These are phyloP conservation scores for Trichoderma sp. DNA, from an alignment of 2,329 filamentous ascomycete genomes.

Conservation along the genomic window DNA sequence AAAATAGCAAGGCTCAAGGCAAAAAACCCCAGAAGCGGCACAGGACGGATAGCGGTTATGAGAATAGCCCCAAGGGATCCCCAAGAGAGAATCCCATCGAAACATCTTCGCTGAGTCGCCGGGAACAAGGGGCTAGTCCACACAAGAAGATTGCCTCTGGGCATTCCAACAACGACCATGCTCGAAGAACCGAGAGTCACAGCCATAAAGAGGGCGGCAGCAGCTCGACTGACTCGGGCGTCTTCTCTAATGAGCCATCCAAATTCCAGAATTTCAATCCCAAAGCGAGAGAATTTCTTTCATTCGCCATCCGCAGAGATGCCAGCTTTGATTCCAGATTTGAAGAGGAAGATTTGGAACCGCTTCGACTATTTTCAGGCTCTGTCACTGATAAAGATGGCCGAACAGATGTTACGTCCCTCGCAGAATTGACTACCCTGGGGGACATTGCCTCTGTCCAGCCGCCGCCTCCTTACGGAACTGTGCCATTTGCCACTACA, in stretches of 20 bases:
- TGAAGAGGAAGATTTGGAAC: neutral
- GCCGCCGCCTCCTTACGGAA: constrained; percentile 2
- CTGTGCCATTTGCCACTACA: neutral
- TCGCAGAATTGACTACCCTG: neutral
- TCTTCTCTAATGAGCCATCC: constrained; percentile 26
- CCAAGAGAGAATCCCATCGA: neutral
- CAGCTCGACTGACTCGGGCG: constrained; percentile 35
- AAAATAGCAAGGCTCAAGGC: neutral
- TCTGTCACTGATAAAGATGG: neutral
- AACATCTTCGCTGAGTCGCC: neutral
- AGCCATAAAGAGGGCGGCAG: constrained; percentile 29
- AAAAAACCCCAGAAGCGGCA: neutral
- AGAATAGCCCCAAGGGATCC: neutral
- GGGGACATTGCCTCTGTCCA: neutral
- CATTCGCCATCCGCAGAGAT: constrained; percentile 31
- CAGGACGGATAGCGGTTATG: constrained; percentile 1
- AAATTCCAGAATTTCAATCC: constrained; percentile 38
- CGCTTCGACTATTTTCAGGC: neutral
- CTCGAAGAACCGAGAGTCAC: neutral
- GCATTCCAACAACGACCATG: neutral
- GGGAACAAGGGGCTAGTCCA: neutral
- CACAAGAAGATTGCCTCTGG: neutral
- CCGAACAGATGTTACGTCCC: neutral
- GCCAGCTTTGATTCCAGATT: neutral
- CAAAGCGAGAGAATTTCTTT: constrained; percentile 42